phyloP scores from a whole-genome alignment of 805 yeast species.

The Yarrowia divulgata region DNA sequence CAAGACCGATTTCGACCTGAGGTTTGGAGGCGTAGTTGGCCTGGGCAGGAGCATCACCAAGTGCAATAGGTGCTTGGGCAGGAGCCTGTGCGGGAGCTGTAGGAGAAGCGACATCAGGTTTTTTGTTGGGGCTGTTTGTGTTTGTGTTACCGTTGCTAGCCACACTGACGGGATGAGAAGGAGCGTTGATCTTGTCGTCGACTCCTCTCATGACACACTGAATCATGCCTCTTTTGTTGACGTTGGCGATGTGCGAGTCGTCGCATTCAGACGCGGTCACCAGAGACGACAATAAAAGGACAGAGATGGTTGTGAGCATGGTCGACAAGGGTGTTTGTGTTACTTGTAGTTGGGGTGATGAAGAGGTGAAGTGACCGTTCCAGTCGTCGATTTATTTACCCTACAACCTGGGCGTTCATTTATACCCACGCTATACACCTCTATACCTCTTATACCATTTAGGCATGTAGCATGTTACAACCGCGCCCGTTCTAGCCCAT shows the following conservation, averaged over 20 bases:
- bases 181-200: neutral
- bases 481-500: neutral
- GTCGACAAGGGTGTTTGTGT: neutral
- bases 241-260: neutral
- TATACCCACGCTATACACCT: neutral
- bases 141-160: too few relatives aligned
- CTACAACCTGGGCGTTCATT: too few relatives aligned
- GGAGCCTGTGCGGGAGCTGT: slow-evolving; percentile 1
- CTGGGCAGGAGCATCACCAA: slow-evolving; percentile 1
- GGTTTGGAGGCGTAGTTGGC: slow-evolving; percentile 8
- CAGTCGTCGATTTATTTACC: too few relatives aligned
- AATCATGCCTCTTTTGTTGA: slow-evolving; percentile 1
- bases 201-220: slow-evolving; percentile 27
- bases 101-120: neutral
- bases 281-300: neutral
- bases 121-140: too few relatives aligned
- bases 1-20: neutral
- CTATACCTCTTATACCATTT: neutral
- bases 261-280: neutral
- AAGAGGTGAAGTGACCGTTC: too few relatives aligned
- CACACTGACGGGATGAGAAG: neutral
- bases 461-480: slow-evolving; percentile 3
- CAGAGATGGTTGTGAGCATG: too few relatives aligned
- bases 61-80: neutral
- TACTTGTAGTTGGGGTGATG: neutral